Percentiles rank a stretch among this genome's conserved stretches.
phyloP scores from a whole-genome alignment of 2,329 filamentous ascomycete genomes.

The Dendryphion nanum region DNA sequence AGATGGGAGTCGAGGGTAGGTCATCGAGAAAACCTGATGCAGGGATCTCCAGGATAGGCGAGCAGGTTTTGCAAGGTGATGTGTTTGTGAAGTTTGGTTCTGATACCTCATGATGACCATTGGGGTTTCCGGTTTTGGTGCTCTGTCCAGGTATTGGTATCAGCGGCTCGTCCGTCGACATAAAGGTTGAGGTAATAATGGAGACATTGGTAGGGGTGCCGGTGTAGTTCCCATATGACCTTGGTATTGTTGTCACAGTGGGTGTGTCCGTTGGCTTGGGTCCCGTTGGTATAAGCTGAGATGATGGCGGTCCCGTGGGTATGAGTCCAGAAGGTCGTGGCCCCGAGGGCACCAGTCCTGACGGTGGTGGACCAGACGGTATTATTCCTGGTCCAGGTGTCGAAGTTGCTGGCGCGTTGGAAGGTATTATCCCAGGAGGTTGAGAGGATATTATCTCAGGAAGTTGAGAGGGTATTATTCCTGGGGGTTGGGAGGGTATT shows the following conservation, averaged over 20 bases:
- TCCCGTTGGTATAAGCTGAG: constrained; percentile 5
- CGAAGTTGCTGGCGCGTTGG: constrained; percentile 4
- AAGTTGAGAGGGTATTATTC: not conserved
- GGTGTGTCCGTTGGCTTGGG: not conserved
- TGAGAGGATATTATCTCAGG: not conserved
- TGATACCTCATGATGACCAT: constrained; percentile 31
- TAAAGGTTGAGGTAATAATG: too few species aligned
- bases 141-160: constrained; percentile 22
- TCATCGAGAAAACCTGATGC: constrained; percentile 19
- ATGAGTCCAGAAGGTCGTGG: constrained; percentile 5
- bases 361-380: constrained; percentile 3
- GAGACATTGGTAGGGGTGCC: too few species aligned
- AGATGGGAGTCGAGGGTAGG: constrained; percentile 9
- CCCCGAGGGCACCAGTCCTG: constrained; percentile 3
- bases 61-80: constrained; percentile 24
- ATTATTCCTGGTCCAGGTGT: constrained; percentile 2
- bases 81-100: constrained; percentile 29
- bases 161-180: constrained; percentile 22
- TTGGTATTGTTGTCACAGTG: too few species aligned
- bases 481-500: constrained; percentile 1
- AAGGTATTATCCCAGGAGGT: constrained; percentile 5
- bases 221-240: too few species aligned
- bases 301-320: constrained; percentile 4
- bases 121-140: constrained; percentile 22
- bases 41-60: constrained; percentile 25